Percentiles rank a stretch among this genome's conserved stretches.
phyloP scores from a whole-genome alignment of 2,329 filamentous ascomycete genomes.

The Pyrenochaeta sp. region DNA sequence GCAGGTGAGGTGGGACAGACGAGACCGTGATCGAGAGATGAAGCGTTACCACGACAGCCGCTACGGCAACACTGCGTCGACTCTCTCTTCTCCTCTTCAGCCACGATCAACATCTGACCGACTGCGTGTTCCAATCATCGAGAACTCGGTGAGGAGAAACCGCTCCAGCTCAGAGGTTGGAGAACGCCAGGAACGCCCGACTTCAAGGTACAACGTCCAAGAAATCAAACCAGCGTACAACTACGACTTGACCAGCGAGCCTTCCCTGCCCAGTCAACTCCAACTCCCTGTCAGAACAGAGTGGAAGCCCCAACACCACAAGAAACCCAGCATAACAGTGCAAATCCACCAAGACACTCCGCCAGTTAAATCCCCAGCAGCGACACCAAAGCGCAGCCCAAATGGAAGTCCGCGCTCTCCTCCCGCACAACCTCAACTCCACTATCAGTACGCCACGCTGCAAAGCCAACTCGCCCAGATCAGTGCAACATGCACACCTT shows the following conservation, averaged over 20 bases:
- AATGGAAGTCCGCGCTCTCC: slow-evolving; percentile 25
- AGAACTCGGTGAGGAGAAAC: slow-evolving; percentile 13
- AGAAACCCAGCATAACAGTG: slow-evolving; percentile 30
- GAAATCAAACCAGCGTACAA: slow-evolving; percentile 16
- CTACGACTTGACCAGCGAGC: slow-evolving; percentile 15
- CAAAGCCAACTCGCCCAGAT: slow-evolving; percentile 26
- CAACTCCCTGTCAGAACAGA: slow-evolving; percentile 5
- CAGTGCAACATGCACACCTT: slow-evolving; percentile 20
- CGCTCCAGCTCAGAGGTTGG: slow-evolving; percentile 16
- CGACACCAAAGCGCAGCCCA: slow-evolving; percentile 15
- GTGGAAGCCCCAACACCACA: slow-evolving; percentile 9
- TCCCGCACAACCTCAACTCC: slow-evolving; percentile 22
- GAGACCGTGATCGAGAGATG: slow-evolving; percentile 30
- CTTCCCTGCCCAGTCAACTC: slow-evolving; percentile 13
- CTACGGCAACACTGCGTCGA: no score
- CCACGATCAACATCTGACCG: slow-evolving; percentile 20
- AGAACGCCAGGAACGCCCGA: slow-evolving; percentile 3
- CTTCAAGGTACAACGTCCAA: slow-evolving; percentile 19
- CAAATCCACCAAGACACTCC: slow-evolving; percentile 29
- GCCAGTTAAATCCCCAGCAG: background rate
- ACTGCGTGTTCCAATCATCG: slow-evolving; percentile 30
- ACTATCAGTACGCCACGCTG: slow-evolving; percentile 25
- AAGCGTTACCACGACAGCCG: slow-evolving; percentile 26
- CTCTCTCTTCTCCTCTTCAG: slow-evolving; percentile 1
- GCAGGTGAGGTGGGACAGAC: slow-evolving; percentile 21